Conservation (phyloP, 1,284 basidiomycete species). For the Hemileia vastatrix region DNA sequence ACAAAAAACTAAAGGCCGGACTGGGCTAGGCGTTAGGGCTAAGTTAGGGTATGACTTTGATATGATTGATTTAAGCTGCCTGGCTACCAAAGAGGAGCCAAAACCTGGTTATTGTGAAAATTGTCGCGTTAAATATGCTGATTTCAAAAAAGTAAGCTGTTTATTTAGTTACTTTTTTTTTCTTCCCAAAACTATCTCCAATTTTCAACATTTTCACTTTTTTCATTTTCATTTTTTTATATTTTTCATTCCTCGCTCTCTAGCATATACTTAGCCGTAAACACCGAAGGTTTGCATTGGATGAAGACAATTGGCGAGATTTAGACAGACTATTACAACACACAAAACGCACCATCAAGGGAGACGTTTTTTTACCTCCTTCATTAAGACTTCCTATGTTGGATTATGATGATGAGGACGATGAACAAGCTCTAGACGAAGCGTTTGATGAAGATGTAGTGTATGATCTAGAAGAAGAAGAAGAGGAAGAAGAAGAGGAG, state of each 20-base stretch:
- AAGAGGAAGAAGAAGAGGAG: conserved; percentile 32
- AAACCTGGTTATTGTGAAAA: conserved; percentile 98
- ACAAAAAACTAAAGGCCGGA: conserved; percentile 36
- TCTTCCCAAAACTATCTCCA: neutral
- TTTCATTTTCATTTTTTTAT: conserved; percentile 2
- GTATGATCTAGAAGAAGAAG: conserved; percentile 27
- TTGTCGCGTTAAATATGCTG: conserved; percentile 79
- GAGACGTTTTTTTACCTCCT: conserved; percentile 17
- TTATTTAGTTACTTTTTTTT: neutral
- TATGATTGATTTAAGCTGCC: conserved; percentile 49
- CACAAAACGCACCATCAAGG: conserved; percentile 57
- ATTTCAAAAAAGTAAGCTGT: conserved; percentile 67
- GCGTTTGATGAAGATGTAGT: conserved; percentile 16
- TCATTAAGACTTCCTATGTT: conserved; percentile 11
- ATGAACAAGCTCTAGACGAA: conserved; percentile 10
- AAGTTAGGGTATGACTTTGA: conserved; percentile 59
- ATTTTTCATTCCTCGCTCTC: conserved; percentile 6
- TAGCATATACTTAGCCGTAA: conserved; percentile 69
- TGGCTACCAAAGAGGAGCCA: conserved; percentile 63
- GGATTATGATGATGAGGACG: neutral
- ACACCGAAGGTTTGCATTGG: conserved; percentile 76
- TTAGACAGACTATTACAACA: conserved; percentile 69
- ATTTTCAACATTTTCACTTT: neutral
- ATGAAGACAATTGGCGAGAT: conserved; percentile 68
- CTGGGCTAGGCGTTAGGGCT: conserved; percentile 36